Base-by-base conservation (phyloP, 495 filamentous ascomycete species). In the Xylaria castorea region DNA sequence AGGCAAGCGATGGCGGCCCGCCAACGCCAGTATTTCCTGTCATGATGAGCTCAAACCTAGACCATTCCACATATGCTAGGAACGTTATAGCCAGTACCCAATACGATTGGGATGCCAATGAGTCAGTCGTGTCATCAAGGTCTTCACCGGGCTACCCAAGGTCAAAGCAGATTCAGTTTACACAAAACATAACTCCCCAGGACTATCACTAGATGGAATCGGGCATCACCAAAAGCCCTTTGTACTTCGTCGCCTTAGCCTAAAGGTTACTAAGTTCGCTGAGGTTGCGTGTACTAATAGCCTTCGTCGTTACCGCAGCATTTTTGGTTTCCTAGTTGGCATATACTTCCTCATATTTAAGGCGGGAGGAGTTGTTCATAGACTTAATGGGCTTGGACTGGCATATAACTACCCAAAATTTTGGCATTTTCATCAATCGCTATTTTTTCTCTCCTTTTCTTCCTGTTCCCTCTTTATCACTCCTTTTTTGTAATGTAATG, bases 91-190 rank as follows among this genome's bases (percentile, higher is more conserved):
- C 78, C 8, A 82, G 76, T 27, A 76, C 80, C 20, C 82, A 86
- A 68, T 85, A 83, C 65, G 81, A 80, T 67, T 85, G 79, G 73
- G 81, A 85, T 14, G 75, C 83, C 25, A 85, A 84, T 46, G 75
- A 79, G 55, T 66, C 78, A 1, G 83, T 83, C 72, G 80, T 80
- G 22, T 84, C 83, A 30, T 79, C 82, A 1, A 78, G 78, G 27
- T 83, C 81, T 5, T 85, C 84, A 18, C 84, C 83, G 2, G 79
- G 76, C 25, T 80, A 81, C 20, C 67, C 80, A 1, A 78, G 74
- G 72, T 80, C 83, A 20, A 85, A 82, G 71, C 77, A 85, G 55
- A 85, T 86, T 27, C 84, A 86, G 71, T 86, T 86, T 72, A 84
- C 83, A 16, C 84, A 83, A 61, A 86, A 86, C 72, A 77, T 86